Conservation (phyloP, 768 basidiomycete genomes). For the Suillus hirtellus region DNA sequence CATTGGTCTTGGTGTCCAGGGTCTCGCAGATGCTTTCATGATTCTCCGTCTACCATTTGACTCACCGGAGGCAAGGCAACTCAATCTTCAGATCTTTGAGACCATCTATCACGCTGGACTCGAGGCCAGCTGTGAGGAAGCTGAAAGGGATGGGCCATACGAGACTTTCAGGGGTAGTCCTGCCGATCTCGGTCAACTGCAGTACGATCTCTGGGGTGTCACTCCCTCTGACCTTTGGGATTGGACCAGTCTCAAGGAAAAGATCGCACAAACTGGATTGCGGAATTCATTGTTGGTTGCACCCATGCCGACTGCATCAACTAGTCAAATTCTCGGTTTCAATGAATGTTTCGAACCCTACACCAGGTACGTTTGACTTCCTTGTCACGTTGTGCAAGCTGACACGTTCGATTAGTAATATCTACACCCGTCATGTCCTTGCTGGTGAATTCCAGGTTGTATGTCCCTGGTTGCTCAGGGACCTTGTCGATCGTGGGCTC, state of each 20-base stretch:
- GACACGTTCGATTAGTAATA: constrained; percentile 63
- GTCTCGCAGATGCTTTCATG: constrained; percentile 98
- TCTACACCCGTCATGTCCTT: constrained; percentile 98
- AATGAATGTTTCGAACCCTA: constrained; percentile 99
- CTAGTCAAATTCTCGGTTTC: constrained; percentile 96
- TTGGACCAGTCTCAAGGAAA: constrained; percentile 84
- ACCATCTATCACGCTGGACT: constrained; percentile 96
- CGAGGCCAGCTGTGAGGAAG: constrained; percentile 88
- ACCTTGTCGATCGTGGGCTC: constrained; percentile 90
- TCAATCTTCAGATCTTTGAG: constrained; percentile 97
- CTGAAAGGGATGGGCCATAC: constrained; percentile 77
- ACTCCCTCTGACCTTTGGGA: constrained; percentile 93
- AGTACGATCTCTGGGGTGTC: constrained; percentile 95
- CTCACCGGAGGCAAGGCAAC: constrained; percentile 76
- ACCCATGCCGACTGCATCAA: constrained; percentile 99
- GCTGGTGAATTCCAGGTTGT: constrained; percentile 99
- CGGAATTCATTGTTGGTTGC: constrained; percentile 89
- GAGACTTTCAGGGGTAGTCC: constrained; percentile 91
- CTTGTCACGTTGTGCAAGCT: constrained; percentile 6
- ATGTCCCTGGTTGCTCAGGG: constrained; percentile 98
- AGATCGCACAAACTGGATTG: constrained; percentile 78
- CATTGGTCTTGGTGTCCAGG: constrained; percentile 96
- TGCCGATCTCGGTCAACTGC: constrained; percentile 83
- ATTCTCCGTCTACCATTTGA: constrained; percentile 95
- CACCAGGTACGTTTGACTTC: constrained; percentile 62